Evolutionary conservation across 441 rosid species (phyloP), one percentile per base, ranked within the genome.

Genomic region (Breynia disticha): DNA sequence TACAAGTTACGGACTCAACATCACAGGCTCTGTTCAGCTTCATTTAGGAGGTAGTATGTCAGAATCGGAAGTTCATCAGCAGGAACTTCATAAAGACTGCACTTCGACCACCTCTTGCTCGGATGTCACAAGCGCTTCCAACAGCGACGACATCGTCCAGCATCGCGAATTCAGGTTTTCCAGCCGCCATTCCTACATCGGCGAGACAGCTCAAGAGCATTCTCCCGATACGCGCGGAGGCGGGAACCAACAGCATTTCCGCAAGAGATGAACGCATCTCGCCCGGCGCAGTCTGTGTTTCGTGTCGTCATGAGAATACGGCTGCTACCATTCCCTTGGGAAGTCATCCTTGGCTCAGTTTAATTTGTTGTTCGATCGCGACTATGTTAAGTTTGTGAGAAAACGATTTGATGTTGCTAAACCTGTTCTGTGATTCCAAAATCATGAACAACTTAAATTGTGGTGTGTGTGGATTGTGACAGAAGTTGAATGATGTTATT

Each of bases 311-410:
- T 63, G 38, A 55, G 15, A 39, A 39, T 2, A 14, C 43, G 2
- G 43, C 43, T 39, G 43, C 43, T 39, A 9, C 11, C 20, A 6
- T 19, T 20, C 53, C 35, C 2, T 22, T 4, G 84, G 80, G 82
- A 79, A 78, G 52, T 81, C 87, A 79, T 81, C 82, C 80, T 81
- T 81, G 82, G 84, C 87, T 81, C 65, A 63, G 46, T 54, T 35
- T 48, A 15, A 18, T 11, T 49, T 14, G n/a, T n/a, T 37, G 13
- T 17, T 19, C 43, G 43, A 9, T 39, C 14, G 43, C 11, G 5
- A 14, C 15, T 39, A 1, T 14, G 15, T 14, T 39, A 4, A 39
- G 43, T 8, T 39, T 8, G 43, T 39, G 9, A 37, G 12, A 39
- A 39, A 39, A 39, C 12, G 43, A 39, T 39, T 39, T 39, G 43